Evolutionary conservation across 768 basidiomycete species (phyloP), one percentile per base, ranked within the genome.

Genomic region (Boletus rubescentipes): DNA sequence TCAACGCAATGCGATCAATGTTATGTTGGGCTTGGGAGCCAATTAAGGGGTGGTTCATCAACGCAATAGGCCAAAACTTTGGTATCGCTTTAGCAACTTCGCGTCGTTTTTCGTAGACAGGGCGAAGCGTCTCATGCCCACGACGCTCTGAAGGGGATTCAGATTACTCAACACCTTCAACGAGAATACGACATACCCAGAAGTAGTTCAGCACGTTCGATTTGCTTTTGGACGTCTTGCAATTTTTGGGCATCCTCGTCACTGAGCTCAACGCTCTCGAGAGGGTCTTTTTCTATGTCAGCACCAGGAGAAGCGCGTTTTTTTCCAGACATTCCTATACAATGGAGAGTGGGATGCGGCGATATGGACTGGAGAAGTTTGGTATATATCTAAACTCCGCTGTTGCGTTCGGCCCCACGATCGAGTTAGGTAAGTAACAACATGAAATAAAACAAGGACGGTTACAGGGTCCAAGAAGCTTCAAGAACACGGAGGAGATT

Each of bases 51-150:
- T 90, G 76, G 74, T 91, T 89, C 82, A 90, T 81, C 62, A 93
- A 75, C 39, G 91, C 88, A 56, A 88, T 80, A n/a, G 88, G 82
- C 91, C 91, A 93, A 74, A 93, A 93, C 66, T 86, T 87, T 51
- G 79, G 70, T 66, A 93, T 90, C 23, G 71, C 69, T 71, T 86
- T 86, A 43, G 82, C 71, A 41, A 85, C 72, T 54, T 76, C 77
- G 45, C 90, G 87, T 61, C 91, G 84, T 71, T 81, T 85, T 67
- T 85, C 80, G 63, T 86, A 92, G 23, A 83, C 81, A 35, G 86
- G 81, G 15, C 69, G 64, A 53, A 90, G 72, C 49, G 77, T 77
- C 53, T 77, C 67, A 61, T 86, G 79, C 31, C 82, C 80, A 58
- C 79, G 78, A 55, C 84, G 85, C 67, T 92, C 90, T 91, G 50